Evolutionary conservation across 257 asterid species (phyloP).

Genomic region (Salvia miltiorrhiza): DNA sequence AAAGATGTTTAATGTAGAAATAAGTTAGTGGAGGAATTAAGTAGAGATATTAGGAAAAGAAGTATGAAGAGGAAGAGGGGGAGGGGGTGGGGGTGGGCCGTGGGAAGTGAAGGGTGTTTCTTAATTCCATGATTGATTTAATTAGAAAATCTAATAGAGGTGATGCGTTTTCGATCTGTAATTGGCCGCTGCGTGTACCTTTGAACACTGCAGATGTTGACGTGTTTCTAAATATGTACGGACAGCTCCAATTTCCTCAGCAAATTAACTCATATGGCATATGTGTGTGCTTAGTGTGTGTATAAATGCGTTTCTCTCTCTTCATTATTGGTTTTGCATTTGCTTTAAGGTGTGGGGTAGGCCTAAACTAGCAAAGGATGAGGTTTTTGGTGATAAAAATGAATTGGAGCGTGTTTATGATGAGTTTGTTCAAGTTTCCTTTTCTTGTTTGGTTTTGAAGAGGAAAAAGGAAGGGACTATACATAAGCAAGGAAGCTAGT

Average conservation of each 20-base stretch:
- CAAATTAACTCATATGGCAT: conserved; percentile 17
- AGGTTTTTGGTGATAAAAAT: conserved; percentile 19
- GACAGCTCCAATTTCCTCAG: conserved; percentile 20
- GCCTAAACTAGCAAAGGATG: conserved; percentile 46
- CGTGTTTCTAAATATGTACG: conserved; percentile 38
- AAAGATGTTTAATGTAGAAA: no score
- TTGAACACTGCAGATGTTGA: conserved; percentile 15
- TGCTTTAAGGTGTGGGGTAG: conserved; percentile 24
- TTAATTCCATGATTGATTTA: conserved; percentile 15
- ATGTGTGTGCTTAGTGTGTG: neutral
- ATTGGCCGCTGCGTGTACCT: conserved; percentile 35
- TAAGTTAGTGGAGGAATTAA: conserved; percentile 21
- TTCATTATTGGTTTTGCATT: conserved; percentile 4
- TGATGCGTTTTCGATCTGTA: conserved; percentile 44
- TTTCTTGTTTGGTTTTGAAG: conserved; percentile 33
- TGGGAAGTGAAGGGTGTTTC: neutral
- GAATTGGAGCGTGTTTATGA: conserved; percentile 9
- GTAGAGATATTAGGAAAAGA: conserved; percentile 8
- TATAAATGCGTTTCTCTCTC: conserved; percentile 13
- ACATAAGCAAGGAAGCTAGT: conserved; percentile 23
- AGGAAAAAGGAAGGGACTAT: conserved; percentile 2
- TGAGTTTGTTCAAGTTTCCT: conserved; percentile 19
- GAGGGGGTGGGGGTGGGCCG: neutral
- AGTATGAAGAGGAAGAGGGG: neutral
- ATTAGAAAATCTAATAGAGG: conserved; percentile 18